Evolutionary conservation across 306 rosid genomes (phyloP), one percentile per base, ranked within the genome.

Genomic region (Hippophae rhamnoides): DNA sequence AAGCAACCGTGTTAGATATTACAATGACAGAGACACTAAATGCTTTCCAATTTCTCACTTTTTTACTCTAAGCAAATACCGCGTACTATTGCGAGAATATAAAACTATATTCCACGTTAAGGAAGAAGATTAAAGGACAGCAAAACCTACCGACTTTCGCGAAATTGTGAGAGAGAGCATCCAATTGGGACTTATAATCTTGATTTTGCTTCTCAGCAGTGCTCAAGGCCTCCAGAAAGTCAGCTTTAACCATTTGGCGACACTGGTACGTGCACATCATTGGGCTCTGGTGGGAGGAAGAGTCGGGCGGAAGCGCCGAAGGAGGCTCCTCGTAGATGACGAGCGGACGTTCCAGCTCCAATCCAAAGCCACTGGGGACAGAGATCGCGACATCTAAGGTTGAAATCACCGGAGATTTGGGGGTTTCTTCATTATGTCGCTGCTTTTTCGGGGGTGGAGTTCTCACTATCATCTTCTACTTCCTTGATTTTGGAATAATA

Each of bases 171-270:
- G 74, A 78, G 48, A 87, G 47, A 3, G 71, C 47, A 50, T 78
- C 86, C 31, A 76, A 66, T 66, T 71, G 79, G 13, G 84, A 81
- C 60, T 85, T 72, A 73, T 74, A 87, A 56, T 85, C 93, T 62
- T 67, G 71, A 68, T 75, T 86, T 80, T 87, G 83, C 74, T 73
- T 80, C 82, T 92, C 98, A 49, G 96, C 83, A 62, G 47, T 76
- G 74, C 72, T 83, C 60, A 92, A 81, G 52, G 96, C 95, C 27
- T 85, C 98, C 25, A 92, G 31, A 69, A 85, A 87, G 47, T 92
- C 98, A 11, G 96, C 45, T 70, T 92, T 92, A 7, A 87, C 99
- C 99, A 92, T 81, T 80, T 92, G 99, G 66, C 95, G 99, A 66
- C 96, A 92, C 64, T 92, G 96, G 62, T 88, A 92, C 51, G 99